Conservation (phyloP, 2,329 filamentous ascomycete species). For the Xylaria sp. region DNA sequence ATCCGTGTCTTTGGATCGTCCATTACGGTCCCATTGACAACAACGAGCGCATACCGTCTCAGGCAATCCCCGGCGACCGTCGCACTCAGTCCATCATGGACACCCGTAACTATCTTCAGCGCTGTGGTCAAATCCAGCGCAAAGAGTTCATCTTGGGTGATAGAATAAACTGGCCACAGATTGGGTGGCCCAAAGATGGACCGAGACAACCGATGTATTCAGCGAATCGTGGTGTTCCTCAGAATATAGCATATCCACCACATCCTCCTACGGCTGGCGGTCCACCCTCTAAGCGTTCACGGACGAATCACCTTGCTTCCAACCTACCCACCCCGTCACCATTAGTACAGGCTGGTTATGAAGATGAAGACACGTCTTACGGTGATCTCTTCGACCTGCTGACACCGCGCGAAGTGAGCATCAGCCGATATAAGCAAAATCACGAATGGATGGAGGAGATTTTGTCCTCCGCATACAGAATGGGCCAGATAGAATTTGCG, state of each 20-base stretch:
- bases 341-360: constrained; percentile 63
- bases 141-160: constrained; percentile 97
- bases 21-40: constrained; percentile 86
- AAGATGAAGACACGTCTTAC: constrained; percentile 88
- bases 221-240: constrained; percentile 62
- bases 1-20: constrained; percentile 88
- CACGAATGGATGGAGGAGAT: constrained; percentile 99
- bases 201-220: constrained; percentile 63
- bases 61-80: constrained; percentile 71
- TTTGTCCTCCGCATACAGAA: constrained; percentile 87
- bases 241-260: constrained; percentile 71
- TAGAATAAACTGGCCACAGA: constrained; percentile 87
- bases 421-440: constrained; percentile 89
- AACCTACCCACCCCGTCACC: constrained; percentile 54
- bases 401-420: constrained; percentile 88
- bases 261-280: constrained; percentile 57
- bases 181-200: constrained; percentile 72
- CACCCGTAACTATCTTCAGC: constrained; percentile 72
- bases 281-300: constrained; percentile 65
- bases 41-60: constrained; percentile 76
- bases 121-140: constrained; percentile 81
- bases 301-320: constrained; percentile 57
- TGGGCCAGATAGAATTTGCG: constrained; percentile 84
- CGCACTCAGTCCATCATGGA: constrained; percentile 70
- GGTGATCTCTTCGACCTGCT: constrained; percentile 92